Evolutionary conservation across 208 protist genomes (phyloP).

Genomic region (Lotmaria passim): DNA sequence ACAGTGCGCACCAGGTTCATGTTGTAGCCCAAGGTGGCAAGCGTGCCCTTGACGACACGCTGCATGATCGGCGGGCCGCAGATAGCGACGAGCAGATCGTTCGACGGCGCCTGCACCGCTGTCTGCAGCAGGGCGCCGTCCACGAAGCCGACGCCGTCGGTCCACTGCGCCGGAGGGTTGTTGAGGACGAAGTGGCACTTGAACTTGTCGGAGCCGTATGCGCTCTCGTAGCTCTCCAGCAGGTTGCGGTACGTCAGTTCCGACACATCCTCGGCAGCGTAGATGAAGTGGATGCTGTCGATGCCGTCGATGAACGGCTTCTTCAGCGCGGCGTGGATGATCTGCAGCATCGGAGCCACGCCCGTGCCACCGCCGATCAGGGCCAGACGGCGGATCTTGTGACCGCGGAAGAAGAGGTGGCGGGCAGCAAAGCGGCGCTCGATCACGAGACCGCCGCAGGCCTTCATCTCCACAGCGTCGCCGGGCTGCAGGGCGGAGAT

Average conservation of each 20-base stretch:
- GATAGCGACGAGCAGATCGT: constrained; percentile 76
- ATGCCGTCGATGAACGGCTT: constrained; percentile 60
- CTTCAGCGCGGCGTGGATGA: constrained; percentile 85
- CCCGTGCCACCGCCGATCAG: constrained; percentile 86
- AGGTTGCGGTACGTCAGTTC: constrained; percentile 67
- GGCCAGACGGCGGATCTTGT: constrained; percentile 55
- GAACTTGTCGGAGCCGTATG: constrained; percentile 62
- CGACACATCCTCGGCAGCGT: constrained; percentile 64
- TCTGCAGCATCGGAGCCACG: constrained; percentile 94
- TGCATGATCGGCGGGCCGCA: constrained; percentile 81
- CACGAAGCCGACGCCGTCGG: constrained; percentile 69
- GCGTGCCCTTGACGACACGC: constrained; percentile 46
- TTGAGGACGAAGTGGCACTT: constrained; percentile 69
- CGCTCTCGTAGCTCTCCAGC: constrained; percentile 50
- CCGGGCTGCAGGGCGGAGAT: constrained; percentile 67
- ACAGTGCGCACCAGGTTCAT: constrained; percentile 55
- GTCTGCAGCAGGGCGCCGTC: constrained; percentile 52
- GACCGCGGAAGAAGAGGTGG: constrained; percentile 68
- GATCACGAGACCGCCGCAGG: constrained; percentile 60
- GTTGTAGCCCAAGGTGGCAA: constrained; percentile 54
- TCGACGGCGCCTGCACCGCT: constrained; percentile 55
- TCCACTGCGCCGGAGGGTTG: constrained; percentile 68
- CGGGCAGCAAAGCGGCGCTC: constrained; percentile 50
- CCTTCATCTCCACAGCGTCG: constrained; percentile 82
- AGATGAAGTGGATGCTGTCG: constrained; percentile 67